These are phyloP conservation scores for Saccharomyces kudriavzevii DNA, from an alignment of 805 yeast species.

Conservation along the genomic window DNA sequence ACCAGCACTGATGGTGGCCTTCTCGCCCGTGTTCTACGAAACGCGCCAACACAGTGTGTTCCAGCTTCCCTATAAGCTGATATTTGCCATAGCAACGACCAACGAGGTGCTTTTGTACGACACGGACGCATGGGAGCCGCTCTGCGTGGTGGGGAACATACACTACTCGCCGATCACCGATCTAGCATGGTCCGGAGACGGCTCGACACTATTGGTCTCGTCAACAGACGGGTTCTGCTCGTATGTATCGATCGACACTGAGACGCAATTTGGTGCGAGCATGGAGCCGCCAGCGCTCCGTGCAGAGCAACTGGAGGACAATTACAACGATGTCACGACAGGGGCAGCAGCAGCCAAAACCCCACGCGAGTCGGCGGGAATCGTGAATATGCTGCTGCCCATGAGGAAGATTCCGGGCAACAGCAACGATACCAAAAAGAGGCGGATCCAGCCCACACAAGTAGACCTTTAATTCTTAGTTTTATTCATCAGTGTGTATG, in stretches of 20 bases:
- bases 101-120: conserved; percentile 78
- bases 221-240: conserved; percentile 94
- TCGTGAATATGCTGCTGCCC: background rate
- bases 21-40: conserved; percentile 53
- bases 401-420: background rate
- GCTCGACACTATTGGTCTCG: conserved; percentile 58
- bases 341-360: conserved; percentile 53
- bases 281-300: conserved; percentile 4
- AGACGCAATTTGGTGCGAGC: conserved; percentile 46
- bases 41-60: conserved; percentile 15
- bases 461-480: background rate
- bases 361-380: conserved; percentile 13
- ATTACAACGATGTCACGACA: no score
- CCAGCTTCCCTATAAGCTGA: conserved; percentile 64
- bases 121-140: conserved; percentile 59
- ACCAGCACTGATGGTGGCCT: conserved; percentile 77
- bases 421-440: background rate
- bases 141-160: conserved; percentile 67
- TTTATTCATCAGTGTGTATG: background rate
- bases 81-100: conserved; percentile 89
- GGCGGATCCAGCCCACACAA: background rate
- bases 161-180: conserved; percentile 90
- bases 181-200: conserved; percentile 75
- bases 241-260: conserved; percentile 44
- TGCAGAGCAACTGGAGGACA: conserved; percentile 38